Percentiles rank a stretch among this genome's conserved stretches.
phyloP scores from a whole-genome alignment of 2,329 filamentous ascomycete genomes.

The Fusarium scirpi region DNA sequence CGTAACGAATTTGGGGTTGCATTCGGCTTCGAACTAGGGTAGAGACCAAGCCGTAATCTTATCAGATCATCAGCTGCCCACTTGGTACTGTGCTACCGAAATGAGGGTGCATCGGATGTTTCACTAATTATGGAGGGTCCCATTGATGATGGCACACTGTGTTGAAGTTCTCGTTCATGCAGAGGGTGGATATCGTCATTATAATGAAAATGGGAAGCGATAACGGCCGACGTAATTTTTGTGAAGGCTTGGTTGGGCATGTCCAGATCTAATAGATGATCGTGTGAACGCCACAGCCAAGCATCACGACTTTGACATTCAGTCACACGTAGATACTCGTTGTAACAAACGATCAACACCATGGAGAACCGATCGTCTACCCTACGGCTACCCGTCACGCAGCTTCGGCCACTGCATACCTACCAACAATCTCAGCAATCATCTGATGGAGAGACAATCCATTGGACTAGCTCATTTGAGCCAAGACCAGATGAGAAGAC shows the following conservation, averaged over 20 bases:
- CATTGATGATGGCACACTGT: slow-evolving; percentile 5
- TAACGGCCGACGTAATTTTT: slow-evolving; percentile 7
- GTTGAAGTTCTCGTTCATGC: neutral
- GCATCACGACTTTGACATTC: neutral
- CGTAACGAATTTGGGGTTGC: slow-evolving; percentile 11
- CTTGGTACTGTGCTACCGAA: slow-evolving; percentile 2
- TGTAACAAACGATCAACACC: neutral
- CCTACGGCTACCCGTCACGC: slow-evolving; percentile 12
- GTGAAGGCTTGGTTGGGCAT: neutral
- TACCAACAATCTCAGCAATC: neutral
- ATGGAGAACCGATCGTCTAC: slow-evolving; percentile 5
- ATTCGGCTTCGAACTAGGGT: neutral
- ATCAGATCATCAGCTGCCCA: slow-evolving; percentile 25
- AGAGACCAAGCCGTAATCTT: slow-evolving; percentile 14
- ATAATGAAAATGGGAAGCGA: neutral
- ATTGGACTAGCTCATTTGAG: slow-evolving; percentile 7
- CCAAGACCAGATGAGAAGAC: neutral
- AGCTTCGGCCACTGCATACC: slow-evolving; percentile 32
- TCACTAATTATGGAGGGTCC: slow-evolving; percentile 14
- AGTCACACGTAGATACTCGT: neutral
- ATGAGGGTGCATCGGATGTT: slow-evolving; percentile 22
- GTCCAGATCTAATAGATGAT: neutral
- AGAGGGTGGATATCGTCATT: slow-evolving; percentile 16
- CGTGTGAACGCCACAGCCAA: neutral
- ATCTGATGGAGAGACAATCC: neutral